Conservation (phyloP, 257 asterid genomes). For the Salvia splendens region DNA sequence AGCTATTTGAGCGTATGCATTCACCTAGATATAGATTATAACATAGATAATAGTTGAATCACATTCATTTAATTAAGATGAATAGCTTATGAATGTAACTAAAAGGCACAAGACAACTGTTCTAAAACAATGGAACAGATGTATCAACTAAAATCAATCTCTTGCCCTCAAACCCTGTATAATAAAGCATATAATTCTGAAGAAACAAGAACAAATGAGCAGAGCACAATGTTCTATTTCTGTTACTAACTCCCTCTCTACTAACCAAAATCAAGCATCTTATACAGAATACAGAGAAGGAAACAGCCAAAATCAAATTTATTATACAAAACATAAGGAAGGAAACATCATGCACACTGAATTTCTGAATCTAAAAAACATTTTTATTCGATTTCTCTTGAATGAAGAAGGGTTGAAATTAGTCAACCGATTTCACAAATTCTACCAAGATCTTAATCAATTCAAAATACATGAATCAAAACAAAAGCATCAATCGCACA, state of each 20-base stretch:
- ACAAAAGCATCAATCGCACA: conserved; percentile 11
- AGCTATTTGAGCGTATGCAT: too few relatives aligned
- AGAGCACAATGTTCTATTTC: too few relatives aligned
- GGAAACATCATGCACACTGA: neutral
- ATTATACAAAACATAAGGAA: neutral
- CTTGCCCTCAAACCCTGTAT: neutral
- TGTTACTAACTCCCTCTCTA: neutral
- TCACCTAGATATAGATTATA: neutral
- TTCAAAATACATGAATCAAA: neutral
- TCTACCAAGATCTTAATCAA: neutral
- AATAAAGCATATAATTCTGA: neutral
- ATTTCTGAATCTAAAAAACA: conserved; percentile 1
- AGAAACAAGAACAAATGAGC: too few relatives aligned
- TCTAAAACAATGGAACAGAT: neutral
- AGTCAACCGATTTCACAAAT: neutral
- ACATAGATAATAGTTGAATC: too few relatives aligned
- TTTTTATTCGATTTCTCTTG: neutral
- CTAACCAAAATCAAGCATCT: neutral
- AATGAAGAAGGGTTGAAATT: neutral
- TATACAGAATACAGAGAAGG: too few relatives aligned
- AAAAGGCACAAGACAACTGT: neutral
- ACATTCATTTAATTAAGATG: too few relatives aligned
- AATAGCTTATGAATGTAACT: neutral
- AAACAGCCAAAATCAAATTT: too few relatives aligned
- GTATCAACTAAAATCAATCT: neutral